Evolutionary conservation across 176 grass and related monocot species (phyloP).

Genomic region (Triticum turgidum): DNA sequence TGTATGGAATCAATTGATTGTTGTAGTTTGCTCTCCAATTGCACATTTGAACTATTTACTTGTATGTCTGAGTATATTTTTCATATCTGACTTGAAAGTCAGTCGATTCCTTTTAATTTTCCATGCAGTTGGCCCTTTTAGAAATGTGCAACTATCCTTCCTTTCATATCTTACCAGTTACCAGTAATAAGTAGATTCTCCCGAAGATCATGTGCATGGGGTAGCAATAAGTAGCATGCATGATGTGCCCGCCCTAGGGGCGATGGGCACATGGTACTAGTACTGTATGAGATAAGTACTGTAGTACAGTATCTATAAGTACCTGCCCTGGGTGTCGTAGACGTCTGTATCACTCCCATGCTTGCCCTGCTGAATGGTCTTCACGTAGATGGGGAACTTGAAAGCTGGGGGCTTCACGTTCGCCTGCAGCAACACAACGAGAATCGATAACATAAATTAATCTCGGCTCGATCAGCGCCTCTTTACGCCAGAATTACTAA

Average conservation of each 20-base stretch:
- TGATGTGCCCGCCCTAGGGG: not conserved
- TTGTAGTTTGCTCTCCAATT: too few relatives aligned
- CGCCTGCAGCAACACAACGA: slow-evolving; percentile 9
- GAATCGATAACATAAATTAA: not conserved
- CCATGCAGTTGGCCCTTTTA: too few relatives aligned
- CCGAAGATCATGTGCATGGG: too few relatives aligned
- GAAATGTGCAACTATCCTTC: too few relatives aligned
- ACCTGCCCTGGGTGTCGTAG: slow-evolving; percentile 71
- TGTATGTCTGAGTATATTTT: too few relatives aligned
- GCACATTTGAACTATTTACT: too few relatives aligned
- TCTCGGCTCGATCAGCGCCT: too few relatives aligned
- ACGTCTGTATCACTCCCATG: slow-evolving; percentile 73
- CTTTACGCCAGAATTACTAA: not conserved
- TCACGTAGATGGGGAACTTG: slow-evolving; percentile 62
- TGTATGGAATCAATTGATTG: too few relatives aligned
- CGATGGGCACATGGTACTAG: not conserved
- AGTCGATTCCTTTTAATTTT: too few relatives aligned
- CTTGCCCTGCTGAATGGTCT: slow-evolving; percentile 67
- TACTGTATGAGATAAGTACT: not conserved
- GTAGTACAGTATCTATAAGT: not conserved
- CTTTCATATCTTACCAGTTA: too few relatives aligned
- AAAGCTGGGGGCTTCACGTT: slow-evolving; percentile 39
- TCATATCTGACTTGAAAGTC: too few relatives aligned
- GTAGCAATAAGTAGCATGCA: not conserved
- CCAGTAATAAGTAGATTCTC: too few relatives aligned